A percentile compares a stretch with the other conserved stretches of the same genome.
Conservation (phyloP, 345 rosid genomes). For the Raphanus sativus region DNA sequence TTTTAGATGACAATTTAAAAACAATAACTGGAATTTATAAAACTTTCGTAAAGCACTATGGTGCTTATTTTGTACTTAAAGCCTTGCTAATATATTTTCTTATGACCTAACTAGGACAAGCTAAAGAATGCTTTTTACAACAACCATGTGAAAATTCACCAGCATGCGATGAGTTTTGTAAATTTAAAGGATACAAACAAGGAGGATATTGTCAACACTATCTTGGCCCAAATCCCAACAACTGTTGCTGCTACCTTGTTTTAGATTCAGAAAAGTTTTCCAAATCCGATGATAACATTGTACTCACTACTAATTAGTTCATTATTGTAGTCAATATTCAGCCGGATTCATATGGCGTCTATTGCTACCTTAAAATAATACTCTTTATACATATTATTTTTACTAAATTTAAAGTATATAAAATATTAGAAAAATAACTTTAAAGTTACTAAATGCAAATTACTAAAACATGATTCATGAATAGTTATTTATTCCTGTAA, state of each 20-base stretch:
- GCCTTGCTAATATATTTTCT: neutral
- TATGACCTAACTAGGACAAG: neutral
- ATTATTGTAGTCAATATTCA: no score
- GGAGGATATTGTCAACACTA: neutral
- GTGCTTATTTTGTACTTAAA: neutral
- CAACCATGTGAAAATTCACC: neutral
- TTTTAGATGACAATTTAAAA: no score
- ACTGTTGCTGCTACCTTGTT: constrained; percentile 9
- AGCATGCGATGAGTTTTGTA: constrained; percentile 14
- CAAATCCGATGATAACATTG: neutral
- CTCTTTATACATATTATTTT: no score
- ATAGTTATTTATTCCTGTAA: no score
- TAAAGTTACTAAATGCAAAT: no score
- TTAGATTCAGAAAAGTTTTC: neutral
- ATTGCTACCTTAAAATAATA: no score
- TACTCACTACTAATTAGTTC: neutral
- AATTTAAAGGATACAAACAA: neutral
- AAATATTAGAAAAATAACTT: no score
- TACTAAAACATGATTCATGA: no score
- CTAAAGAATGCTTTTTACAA: neutral
- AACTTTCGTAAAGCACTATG: neutral
- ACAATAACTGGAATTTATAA: no score
- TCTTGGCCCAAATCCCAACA: neutral
- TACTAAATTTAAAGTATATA: no score
- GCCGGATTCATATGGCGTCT: no score